Base-by-base conservation (phyloP, 257 asterid genomes). In the Oldenlandia corymbosa region DNA sequence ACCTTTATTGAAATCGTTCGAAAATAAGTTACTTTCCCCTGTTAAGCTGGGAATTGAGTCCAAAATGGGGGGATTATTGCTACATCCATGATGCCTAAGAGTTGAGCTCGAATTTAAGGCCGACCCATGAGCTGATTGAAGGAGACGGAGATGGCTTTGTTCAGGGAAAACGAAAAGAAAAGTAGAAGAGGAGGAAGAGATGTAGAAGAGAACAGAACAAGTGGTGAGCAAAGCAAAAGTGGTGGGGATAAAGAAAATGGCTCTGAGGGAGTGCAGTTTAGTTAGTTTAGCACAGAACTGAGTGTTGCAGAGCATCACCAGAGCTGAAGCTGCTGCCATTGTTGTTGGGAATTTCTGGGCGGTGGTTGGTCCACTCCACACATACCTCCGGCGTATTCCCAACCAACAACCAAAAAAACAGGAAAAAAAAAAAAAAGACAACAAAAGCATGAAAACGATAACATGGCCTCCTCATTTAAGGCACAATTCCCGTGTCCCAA, bases 161-260 rank as follows among this genome's bases (percentile, higher is more conserved):
- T 75, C 70, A 7, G 84, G 75, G 55, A 69, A 76, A 55, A 75
- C 32, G 79, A 85, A 85, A 56, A 87, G 65, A 18, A 7, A 43
- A 60, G 69, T 79, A 39, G 96, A 85, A 59, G 91, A 85, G 59
- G 80, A 85, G 59, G 83, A 80, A 62, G 83, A 80, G 66, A 85
- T 80, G 72, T 88, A 88, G 73, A 82, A 78, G 47, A 88, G 71
- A 68, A 86, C 75, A 72, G 76, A 77, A 36, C 85, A 80, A 60
- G 83, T 81, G 61, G 94, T 82, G 49, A 84, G 58, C 36, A 91
- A 86, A 79, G 89, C 90, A 69, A 88, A 77, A 75, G 86, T 73
- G 16, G 88, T 77, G 53, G 90, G 96, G 70, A 91, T 57, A 62
- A 84, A 72, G 58, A 79, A 71, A 78, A 90, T 55, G 52, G 79